phyloP scores from a whole-genome alignment of 129 eudicot species.

The Solidago caesia region DNA sequence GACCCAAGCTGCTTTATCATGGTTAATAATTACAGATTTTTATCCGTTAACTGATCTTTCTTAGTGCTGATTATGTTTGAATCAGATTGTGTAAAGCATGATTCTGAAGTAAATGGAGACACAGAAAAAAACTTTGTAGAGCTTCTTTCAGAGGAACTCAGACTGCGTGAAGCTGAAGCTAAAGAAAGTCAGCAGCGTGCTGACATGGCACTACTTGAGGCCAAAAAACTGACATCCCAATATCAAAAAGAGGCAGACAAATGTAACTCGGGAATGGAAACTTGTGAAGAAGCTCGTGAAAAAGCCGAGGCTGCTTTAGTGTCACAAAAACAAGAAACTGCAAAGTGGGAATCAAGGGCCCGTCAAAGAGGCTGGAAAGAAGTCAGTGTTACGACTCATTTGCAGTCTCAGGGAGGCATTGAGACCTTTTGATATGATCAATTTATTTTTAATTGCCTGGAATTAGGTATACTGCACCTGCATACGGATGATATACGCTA shows the following conservation, averaged over 20 bases:
- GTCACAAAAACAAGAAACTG: constrained; percentile 64
- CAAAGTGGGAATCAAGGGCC: constrained; percentile 79
- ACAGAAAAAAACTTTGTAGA: constrained; percentile 78
- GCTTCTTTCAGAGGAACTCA: constrained; percentile 73
- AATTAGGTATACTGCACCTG: constrained; percentile 1
- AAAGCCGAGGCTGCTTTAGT: constrained; percentile 69
- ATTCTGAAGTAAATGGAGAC: constrained; percentile 84
- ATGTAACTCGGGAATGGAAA: constrained; percentile 96
- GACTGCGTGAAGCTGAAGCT: constrained; percentile 75
- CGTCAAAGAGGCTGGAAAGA: constrained; percentile 93
- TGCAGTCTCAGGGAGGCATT: constrained; percentile 37
- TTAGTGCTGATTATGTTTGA: background rate
- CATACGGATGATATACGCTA: background rate
- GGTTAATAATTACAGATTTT: too few relatives aligned
- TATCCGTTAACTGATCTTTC: background rate
- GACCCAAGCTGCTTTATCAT: too few relatives aligned
- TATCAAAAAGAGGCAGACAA: constrained; percentile 97
- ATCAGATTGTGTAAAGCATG: constrained; percentile 83
- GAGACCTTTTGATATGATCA: constrained; percentile 26
- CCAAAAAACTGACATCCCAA: constrained; percentile 87
- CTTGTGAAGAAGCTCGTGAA: constrained; percentile 96
- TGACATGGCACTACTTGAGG: constrained; percentile 83
- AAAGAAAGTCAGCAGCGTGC: constrained; percentile 72
- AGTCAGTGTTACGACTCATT: constrained; percentile 39
- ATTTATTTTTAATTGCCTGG: constrained; percentile 3